Evolutionary conservation across 306 rosid species (phyloP), one percentile per base, ranked within the genome.

Genomic region (Senna siamea): DNA sequence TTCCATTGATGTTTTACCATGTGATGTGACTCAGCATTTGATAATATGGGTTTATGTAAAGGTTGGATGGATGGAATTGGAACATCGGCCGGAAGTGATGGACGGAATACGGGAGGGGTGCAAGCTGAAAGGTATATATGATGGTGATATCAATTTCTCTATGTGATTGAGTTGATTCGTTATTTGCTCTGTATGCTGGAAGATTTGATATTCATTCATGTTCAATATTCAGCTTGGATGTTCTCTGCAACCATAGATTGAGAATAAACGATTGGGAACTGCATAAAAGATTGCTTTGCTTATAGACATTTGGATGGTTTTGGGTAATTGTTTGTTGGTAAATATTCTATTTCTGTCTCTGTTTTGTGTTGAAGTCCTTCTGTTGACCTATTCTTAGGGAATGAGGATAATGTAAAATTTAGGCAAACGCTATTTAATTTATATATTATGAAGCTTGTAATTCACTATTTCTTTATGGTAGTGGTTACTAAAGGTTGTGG

Each of bases 51-150:
- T 77, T 38, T 69, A 20, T 69, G 46, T 59, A 68, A 78, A 94
- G 97, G 89, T 88, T 91, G 97, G 97, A 69, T 77, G 76, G 75
- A 69, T 76, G 94, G 88, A 72, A 83, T 74, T 2, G 97, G 92
- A 76, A 69, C 92, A 1, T 93, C 96, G 18, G 73, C 86, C 1
- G 91, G 80, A 1, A 81, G 86, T 76, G 85, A 80, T 17, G 87
- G 83, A 43, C 88, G 96, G 96, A 81, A 84, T 78, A 50, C 83
- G 72, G 93, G 84, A 43, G 91, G 83, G 44, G 32, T 56, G 7
- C 77, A 92, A 73, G 56, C 83, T 73, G 95, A 76, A 75, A 78
- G 97, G 97, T 90, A 81, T 66, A 66, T 41, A 77, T 60, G 48
- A 63, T 58, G 22, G 2, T 69, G 66, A 51, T 84, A 34, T 61